These are phyloP conservation scores for Echites panduratus DNA, from an alignment of 257 asterid species.

Conservation along the genomic window DNA sequence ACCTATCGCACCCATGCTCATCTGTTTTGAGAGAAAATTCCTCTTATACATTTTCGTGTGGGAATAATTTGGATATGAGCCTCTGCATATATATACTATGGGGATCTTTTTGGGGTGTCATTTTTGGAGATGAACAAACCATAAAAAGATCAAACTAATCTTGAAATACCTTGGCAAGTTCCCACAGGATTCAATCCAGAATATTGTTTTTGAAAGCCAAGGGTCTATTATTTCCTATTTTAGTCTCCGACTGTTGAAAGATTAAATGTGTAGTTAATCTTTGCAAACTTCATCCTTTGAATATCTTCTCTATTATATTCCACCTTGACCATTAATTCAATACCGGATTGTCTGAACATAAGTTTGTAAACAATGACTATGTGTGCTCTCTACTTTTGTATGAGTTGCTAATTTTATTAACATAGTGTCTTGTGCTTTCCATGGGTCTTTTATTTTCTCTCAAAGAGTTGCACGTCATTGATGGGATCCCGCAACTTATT, in stretches of 20 bases:
- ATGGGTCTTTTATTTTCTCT: constrained; percentile 27
- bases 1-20: background rate
- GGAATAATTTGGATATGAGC: background rate
- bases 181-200: background rate
- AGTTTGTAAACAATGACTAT: background rate
- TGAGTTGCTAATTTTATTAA: constrained; percentile 1
- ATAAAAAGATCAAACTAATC: background rate
- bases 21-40: background rate
- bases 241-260: background rate
- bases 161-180: background rate
- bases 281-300: background rate
- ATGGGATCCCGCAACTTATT: constrained; percentile 90
- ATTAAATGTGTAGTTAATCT: background rate
- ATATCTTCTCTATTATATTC: background rate
- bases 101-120: background rate
- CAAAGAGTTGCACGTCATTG: constrained; percentile 86
- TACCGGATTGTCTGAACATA: background rate
- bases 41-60: background rate
- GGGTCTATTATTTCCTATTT: background rate
- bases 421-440: constrained; percentile 8
- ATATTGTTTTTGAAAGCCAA: background rate
- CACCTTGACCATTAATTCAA: background rate
- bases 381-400: background rate
- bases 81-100: background rate
- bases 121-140: background rate